Evolutionary conservation across 73 alveolate genomes (phyloP).

Genomic region (Paramecium primaurelia): DNA sequence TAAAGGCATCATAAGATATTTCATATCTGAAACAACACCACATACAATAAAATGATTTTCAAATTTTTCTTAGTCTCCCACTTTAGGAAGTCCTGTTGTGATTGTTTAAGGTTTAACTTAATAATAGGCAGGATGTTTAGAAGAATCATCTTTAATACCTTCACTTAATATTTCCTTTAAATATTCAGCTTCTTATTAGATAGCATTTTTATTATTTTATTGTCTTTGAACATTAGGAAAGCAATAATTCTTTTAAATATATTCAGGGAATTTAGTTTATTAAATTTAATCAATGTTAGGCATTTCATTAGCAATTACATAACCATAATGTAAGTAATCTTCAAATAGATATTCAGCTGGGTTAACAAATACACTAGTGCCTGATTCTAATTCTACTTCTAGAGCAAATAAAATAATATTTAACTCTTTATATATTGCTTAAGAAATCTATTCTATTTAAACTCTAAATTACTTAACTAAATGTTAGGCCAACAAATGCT

Average conservation of each 20-base stretch:
- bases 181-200: constrained; percentile 16
- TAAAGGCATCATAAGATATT: constrained; percentile 88
- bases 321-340: constrained; percentile 87
- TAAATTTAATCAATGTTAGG: constrained; percentile 84
- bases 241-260: constrained; percentile 14
- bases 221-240: constrained; percentile 47
- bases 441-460: not conserved
- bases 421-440: constrained; percentile 64
- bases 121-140: constrained; percentile 50
- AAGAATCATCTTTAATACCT: not conserved
- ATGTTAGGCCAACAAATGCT: constrained; percentile 69
- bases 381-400: constrained; percentile 76
- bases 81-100: constrained; percentile 26
- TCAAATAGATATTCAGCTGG: constrained; percentile 90
- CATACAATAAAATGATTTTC: constrained; percentile 93
- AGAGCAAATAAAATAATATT: constrained; percentile 78
- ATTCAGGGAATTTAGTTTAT: constrained; percentile 32
- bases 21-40: constrained; percentile 89
- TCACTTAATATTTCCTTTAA: constrained; percentile 13
- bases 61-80: constrained; percentile 68
- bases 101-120: constrained; percentile 26
- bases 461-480: constrained; percentile 66
- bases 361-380: constrained; percentile 89
- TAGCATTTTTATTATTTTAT: constrained; percentile 14
- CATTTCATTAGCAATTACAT: constrained; percentile 83